phyloP scores from a whole-genome alignment of 345 rosid species.

The Brassica carinata region DNA sequence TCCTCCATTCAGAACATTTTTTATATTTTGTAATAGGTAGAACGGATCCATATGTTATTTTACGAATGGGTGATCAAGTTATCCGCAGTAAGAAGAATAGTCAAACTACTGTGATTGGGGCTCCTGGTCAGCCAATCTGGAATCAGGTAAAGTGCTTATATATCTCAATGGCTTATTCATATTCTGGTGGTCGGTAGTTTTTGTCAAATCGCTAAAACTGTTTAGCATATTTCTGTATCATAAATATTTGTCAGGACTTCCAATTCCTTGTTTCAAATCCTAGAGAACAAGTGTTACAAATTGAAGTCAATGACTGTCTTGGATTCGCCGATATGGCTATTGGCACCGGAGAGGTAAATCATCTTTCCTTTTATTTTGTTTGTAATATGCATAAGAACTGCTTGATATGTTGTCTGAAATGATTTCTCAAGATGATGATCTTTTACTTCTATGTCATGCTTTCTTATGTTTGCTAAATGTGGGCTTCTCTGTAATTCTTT shows the following conservation, averaged over 20 bases:
- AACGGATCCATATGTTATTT: slow-evolving; percentile 95
- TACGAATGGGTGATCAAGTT: slow-evolving; percentile 79
- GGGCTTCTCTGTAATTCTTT: neutral
- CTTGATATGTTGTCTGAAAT: slow-evolving; percentile 10
- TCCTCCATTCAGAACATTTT: slow-evolving; percentile 17
- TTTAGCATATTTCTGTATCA: slow-evolving; percentile 18
- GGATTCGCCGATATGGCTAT: slow-evolving; percentile 79
- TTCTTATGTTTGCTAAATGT: neutral
- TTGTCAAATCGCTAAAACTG: neutral
- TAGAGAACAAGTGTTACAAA: slow-evolving; percentile 66
- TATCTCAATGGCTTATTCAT: slow-evolving; percentile 17
- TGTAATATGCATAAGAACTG: neutral
- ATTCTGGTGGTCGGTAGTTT: slow-evolving; percentile 6
- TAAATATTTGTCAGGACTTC: slow-evolving; percentile 72
- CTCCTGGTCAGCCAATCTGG: slow-evolving; percentile 98
- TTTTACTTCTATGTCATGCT: neutral
- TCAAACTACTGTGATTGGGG: slow-evolving; percentile 90
- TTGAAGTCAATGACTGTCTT: slow-evolving; percentile 87
- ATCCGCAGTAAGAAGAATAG: slow-evolving; percentile 96
- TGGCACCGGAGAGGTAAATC: slow-evolving; percentile 82
- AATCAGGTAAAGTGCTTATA: slow-evolving; percentile 69
- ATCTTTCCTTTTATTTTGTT: slow-evolving; percentile 16
- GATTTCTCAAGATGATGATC: slow-evolving; percentile 10
- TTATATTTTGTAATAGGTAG: slow-evolving; percentile 58
- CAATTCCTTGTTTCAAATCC: slow-evolving; percentile 92